Evolutionary conservation across 2,329 filamentous ascomycete species (phyloP).

Genomic region (Colletotrichum navitas): DNA sequence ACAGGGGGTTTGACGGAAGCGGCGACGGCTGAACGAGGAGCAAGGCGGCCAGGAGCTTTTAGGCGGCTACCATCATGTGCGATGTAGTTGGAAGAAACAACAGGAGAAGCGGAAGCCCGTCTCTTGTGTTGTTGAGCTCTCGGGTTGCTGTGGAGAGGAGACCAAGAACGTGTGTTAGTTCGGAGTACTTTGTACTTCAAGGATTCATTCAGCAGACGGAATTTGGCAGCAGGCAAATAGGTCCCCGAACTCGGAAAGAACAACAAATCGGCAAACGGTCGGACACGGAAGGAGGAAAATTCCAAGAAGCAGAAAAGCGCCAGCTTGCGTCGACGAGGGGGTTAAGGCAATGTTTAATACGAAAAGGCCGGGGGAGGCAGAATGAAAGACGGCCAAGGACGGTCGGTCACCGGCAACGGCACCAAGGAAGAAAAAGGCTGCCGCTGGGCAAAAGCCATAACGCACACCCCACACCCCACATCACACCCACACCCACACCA

Average conservation of each 20-base stretch:
- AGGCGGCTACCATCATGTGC: constrained; percentile 39
- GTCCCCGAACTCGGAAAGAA: constrained; percentile 18
- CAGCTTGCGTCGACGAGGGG: constrained; percentile 31
- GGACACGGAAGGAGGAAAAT: neutral
- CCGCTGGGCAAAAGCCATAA: constrained; percentile 19
- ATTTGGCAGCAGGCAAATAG: constrained; percentile 22
- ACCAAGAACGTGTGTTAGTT: constrained; percentile 27
- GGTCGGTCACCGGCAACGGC: constrained; percentile 22
- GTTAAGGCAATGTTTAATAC: constrained; percentile 35
- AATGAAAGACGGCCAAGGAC: constrained; percentile 22
- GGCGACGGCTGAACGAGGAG: constrained; percentile 22
- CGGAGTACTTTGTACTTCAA: constrained; percentile 3
- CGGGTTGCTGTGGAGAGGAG: constrained; percentile 35
- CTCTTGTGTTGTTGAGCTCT: constrained; percentile 42
- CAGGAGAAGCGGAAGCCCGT: constrained; percentile 41
- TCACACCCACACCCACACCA: neutral
- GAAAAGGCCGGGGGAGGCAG: constrained; percentile 8
- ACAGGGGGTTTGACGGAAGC: constrained; percentile 14
- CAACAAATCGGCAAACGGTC: constrained; percentile 26
- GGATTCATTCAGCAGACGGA: constrained; percentile 15
- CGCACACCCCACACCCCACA: neutral
- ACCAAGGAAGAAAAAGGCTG: constrained; percentile 21
- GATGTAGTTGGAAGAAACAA: constrained; percentile 34
- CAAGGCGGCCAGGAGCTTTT: constrained; percentile 37
- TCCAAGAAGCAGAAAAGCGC: constrained; percentile 20